Base-by-base conservation (phyloP, 768 basidiomycete genomes). In the Pleurotus giganteus region DNA sequence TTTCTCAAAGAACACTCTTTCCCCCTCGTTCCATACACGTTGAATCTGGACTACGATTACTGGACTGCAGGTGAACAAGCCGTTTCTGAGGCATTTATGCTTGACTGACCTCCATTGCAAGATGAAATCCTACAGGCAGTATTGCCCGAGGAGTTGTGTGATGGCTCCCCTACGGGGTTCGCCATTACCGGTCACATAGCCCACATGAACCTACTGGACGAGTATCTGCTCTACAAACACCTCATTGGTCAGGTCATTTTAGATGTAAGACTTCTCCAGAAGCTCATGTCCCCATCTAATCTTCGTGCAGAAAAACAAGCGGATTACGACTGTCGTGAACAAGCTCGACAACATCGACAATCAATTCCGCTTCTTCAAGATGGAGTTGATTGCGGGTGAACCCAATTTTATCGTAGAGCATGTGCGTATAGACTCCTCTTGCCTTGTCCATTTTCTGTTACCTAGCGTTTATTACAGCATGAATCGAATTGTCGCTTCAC, bases 341-440 rank as follows among this genome's bases (percentile, higher is more conserved):
- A 99, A 98, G 70, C 73, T 97, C 31, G 83, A 95, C 60, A 83
- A 71, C 34, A 98, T 98, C 52, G 84, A 94, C 64, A 84, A 77
- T 24, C 77, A 87, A 66, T 99, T 94, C 67, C 85, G 97, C 17
- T 88, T 94, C 60, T 99, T 99, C 69, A 79, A 89, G 61, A 98
- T 99, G 97, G 97, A 99, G 62, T 75, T 98, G 4, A 75, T 99
- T 36, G 97, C 96, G 0, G 97, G 97, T 1, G 89, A 95, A 55
- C 81, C 86, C 1, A 80, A 97, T 63, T 94, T 86, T 66, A 62
- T 94, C 21, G 94, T 98, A 4, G 83, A 89, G 62, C 89, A 93
- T 70, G 96, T 96, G 61, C 55, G 86, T 72, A n/a, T n/a, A n/a
- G n/a, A n/a, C 28, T 23, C 26, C 2, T 23, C 26, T 49, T 32